Conservation (phyloP, 768 basidiomycete species). For the Tubosaeta brunneosetosa region DNA sequence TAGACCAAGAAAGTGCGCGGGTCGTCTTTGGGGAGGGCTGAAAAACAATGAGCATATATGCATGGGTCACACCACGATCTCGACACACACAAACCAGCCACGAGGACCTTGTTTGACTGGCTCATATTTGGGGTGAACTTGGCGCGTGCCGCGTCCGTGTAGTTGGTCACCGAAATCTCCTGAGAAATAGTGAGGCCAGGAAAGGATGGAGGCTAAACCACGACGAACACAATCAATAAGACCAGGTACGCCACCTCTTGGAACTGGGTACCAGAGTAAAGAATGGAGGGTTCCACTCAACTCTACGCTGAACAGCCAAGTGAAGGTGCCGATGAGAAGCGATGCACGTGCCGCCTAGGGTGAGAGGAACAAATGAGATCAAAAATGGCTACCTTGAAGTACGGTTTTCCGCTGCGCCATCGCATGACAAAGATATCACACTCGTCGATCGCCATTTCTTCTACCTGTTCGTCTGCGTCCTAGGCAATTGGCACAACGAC, state of each 20-base stretch:
- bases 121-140: constrained; percentile 81
- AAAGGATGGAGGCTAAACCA: neutral
- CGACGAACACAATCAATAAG: constrained; percentile 57
- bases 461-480: no score
- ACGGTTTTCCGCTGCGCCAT: constrained; percentile 64
- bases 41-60: neutral
- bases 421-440: constrained; percentile 75
- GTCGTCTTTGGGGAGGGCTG: constrained; percentile 52
- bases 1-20: constrained; percentile 74
- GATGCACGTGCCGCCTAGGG: no score
- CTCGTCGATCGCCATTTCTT: constrained; percentile 34
- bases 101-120: constrained; percentile 68
- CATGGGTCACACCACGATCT: neutral
- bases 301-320: no score
- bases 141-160: constrained; percentile 77
- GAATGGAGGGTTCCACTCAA: constrained; percentile 50
- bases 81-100: constrained; percentile 73
- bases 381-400: constrained; percentile 52
- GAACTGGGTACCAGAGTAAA: constrained; percentile 81
- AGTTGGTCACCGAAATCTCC: constrained; percentile 85
- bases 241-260: constrained; percentile 38
- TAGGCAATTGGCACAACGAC: no score
- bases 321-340: constrained; percentile 34
- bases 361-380: no score
- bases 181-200: neutral